phyloP scores from a whole-genome alignment of 2,329 filamentous ascomycete species.

The Plectosphaerella plurivora region DNA sequence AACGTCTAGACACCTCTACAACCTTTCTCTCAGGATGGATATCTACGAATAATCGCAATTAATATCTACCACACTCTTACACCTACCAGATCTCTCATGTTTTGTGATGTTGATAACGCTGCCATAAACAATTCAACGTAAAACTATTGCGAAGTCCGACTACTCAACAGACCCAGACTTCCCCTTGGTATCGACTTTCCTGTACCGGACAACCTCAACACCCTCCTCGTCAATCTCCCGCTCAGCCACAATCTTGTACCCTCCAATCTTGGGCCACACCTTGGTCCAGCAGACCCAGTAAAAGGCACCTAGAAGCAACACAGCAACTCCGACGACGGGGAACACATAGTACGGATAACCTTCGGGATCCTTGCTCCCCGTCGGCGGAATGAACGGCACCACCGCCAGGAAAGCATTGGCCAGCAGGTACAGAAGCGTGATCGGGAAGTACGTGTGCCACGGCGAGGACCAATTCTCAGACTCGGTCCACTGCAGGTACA shows the following conservation, averaged over 20 bases:
- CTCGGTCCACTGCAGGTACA: slow-evolving; percentile 46
- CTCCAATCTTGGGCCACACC: slow-evolving; percentile 42
- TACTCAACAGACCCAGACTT: slow-evolving; percentile 1
- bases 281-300: slow-evolving; percentile 53
- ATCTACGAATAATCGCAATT: no score
- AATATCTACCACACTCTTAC: not conserved
- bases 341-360: slow-evolving; percentile 54
- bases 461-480: slow-evolving; percentile 48
- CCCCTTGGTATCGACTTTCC: slow-evolving; percentile 19
- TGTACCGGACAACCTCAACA: slow-evolving; percentile 35
- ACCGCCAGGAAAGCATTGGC: slow-evolving; percentile 48
- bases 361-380: slow-evolving; percentile 35
- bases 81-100: not conserved
- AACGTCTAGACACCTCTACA: not conserved
- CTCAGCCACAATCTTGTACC: slow-evolving; percentile 43
- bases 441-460: slow-evolving; percentile 44
- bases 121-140: not conserved
- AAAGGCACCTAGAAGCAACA: slow-evolving; percentile 42
- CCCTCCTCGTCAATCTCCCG: slow-evolving; percentile 33
- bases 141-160: not conserved
- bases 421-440: slow-evolving; percentile 43
- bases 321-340: slow-evolving; percentile 48
- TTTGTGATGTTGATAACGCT: not conserved
- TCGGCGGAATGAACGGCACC: slow-evolving; percentile 52
- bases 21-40: not conserved